phyloP scores from a whole-genome alignment of 768 basidiomycete genomes.

The Podaxis pistillaris region DNA sequence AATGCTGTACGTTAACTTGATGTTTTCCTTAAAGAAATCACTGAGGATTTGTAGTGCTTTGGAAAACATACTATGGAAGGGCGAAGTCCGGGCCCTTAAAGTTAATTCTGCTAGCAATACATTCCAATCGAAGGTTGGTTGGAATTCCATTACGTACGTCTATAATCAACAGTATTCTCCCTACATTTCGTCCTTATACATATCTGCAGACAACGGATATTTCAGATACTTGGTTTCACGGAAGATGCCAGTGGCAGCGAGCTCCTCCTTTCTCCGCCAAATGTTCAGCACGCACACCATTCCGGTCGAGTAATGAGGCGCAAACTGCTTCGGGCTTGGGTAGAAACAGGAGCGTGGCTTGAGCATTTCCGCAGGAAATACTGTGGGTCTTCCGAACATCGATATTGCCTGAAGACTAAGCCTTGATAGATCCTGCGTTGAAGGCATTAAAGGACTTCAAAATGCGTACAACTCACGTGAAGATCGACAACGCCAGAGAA shows the following conservation, averaged over 20 bases:
- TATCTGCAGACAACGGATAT: constrained; percentile 38
- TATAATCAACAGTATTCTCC: constrained; percentile 4
- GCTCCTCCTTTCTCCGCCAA: constrained; percentile 51
- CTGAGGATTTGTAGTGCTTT: constrained; percentile 50
- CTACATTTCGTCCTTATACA: neutral
- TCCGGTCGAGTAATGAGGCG: constrained; percentile 52
- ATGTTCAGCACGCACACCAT: constrained; percentile 42
- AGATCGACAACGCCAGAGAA: constrained; percentile 59
- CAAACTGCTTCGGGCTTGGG: constrained; percentile 76
- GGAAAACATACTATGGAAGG: constrained; percentile 75
- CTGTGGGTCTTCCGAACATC: constrained; percentile 29
- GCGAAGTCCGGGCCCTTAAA: constrained; percentile 57
- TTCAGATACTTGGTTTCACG: constrained; percentile 42
- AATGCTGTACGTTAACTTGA: constrained; percentile 46
- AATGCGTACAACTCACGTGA: constrained; percentile 44
- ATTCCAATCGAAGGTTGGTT: constrained; percentile 68
- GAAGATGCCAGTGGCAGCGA: constrained; percentile 39
- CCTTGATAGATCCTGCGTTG: constrained; percentile 39
- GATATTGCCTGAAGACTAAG: constrained; percentile 7
- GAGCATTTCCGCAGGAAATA: constrained; percentile 51
- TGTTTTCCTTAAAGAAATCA: constrained; percentile 6
- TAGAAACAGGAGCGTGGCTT: constrained; percentile 70
- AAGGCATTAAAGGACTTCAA: constrained; percentile 46
- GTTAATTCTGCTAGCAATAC: constrained; percentile 39
- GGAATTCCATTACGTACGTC: constrained; percentile 58